Conservation (phyloP, 179 eudicot genomes). For the Carnegiea gigantea region DNA sequence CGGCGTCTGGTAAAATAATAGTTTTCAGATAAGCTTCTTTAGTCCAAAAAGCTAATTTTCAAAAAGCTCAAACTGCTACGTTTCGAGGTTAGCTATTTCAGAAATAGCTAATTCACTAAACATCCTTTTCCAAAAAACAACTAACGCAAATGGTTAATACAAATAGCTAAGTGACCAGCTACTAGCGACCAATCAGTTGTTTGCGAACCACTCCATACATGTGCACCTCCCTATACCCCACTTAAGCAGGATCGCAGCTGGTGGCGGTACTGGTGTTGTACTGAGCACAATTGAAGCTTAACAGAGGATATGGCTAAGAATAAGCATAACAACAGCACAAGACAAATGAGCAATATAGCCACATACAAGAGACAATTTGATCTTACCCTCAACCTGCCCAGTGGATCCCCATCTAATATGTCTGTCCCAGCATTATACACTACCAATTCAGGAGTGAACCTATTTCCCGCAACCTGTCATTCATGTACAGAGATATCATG, state of each 20-base stretch:
- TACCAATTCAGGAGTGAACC: conserved; percentile 73
- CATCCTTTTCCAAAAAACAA: no score
- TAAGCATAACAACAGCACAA: neutral
- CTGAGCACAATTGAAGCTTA: neutral
- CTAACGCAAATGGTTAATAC: no score
- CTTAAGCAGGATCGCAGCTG: no score
- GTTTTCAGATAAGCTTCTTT: no score
- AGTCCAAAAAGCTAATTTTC: no score
- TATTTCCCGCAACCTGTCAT: conserved; percentile 59
- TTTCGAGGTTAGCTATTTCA: no score
- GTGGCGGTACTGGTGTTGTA: neutral
- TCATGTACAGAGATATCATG: conserved; percentile 13
- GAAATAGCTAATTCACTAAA: no score
- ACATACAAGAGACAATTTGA: neutral
- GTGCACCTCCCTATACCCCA: neutral
- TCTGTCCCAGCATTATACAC: conserved; percentile 98
- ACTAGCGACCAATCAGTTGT: no score
- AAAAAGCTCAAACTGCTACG: no score
- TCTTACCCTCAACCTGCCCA: conserved; percentile 79
- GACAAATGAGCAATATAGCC: neutral
- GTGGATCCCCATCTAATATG: conserved; percentile 87
- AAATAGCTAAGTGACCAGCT: no score
- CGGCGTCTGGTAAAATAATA: no score
- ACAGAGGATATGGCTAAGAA: neutral
- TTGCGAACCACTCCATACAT: no score